Conservation (phyloP, 2,329 filamentous ascomycete species). For the Colletotrichum gloeosporioides region DNA sequence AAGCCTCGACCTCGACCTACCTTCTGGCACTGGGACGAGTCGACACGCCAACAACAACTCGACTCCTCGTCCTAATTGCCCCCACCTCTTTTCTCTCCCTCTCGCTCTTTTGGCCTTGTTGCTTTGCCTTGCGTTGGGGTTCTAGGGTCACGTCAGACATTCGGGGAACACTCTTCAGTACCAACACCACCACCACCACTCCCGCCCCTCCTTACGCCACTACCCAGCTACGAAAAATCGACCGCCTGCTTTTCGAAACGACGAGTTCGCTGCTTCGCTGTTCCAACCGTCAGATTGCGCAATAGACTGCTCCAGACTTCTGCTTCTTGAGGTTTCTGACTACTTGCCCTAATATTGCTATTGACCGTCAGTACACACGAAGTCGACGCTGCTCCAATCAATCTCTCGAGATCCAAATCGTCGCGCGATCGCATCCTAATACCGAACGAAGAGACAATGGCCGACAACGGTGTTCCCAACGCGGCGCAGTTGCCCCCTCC, state of each 20-base stretch:
- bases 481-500: constrained; percentile 72
- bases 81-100: neutral
- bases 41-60: neutral
- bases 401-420: neutral
- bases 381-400: neutral
- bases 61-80: neutral
- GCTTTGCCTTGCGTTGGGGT: constrained; percentile 11
- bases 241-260: neutral
- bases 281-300: neutral
- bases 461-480: constrained; percentile 72
- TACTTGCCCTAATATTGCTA: constrained; percentile 22
- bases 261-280: neutral
- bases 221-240: neutral
- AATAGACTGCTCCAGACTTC: neutral
- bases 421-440: neutral
- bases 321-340: constrained; percentile 6
- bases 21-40: neutral
- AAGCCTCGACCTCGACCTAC: constrained; percentile 5
- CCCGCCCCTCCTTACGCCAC: constrained; percentile 6
- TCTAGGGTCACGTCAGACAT: constrained; percentile 12
- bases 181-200: neutral
- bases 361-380: neutral
- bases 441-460: constrained; percentile 60
- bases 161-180: neutral
- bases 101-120: constrained; percentile 2